phyloP scores from a whole-genome alignment of 2,329 filamentous ascomycete species.

The Cladophialophora bantiana region DNA sequence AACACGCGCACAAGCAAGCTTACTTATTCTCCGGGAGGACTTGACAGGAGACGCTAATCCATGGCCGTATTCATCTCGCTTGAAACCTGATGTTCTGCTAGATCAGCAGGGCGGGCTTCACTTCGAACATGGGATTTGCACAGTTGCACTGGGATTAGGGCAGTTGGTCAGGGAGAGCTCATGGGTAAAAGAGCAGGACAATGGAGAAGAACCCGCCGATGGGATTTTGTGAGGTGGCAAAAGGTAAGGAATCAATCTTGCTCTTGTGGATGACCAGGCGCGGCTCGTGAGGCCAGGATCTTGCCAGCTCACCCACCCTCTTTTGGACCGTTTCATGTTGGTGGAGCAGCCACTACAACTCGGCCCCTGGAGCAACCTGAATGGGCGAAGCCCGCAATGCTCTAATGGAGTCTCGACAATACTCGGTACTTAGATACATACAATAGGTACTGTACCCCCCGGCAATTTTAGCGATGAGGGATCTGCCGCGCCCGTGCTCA shows the following conservation, averaged over 20 bases:
- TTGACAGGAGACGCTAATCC: neutral
- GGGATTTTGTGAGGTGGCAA: neutral
- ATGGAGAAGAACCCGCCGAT: neutral
- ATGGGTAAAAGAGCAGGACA: neutral
- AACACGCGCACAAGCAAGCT: slow-evolving; percentile 1
- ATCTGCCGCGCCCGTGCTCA: slow-evolving; percentile 20
- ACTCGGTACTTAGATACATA: no score
- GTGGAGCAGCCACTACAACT: slow-evolving; percentile 10
- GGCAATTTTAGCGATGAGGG: slow-evolving; percentile 24
- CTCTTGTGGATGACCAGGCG: neutral
- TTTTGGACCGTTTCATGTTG: slow-evolving; percentile 12
- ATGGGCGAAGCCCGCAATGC: slow-evolving; percentile 9
- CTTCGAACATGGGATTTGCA: neutral
- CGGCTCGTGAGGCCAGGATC: slow-evolving; percentile 13
- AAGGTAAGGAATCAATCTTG: neutral
- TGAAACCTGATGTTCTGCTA: neutral
- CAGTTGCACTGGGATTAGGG: neutral
- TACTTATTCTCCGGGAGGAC: slow-evolving; percentile 10
- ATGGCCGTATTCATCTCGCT: slow-evolving; percentile 12
- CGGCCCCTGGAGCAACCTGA: slow-evolving; percentile 1
- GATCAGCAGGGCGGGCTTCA: neutral
- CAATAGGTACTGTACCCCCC: neutral
- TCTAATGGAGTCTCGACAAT: no score
- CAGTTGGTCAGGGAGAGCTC: neutral
- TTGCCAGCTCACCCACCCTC: slow-evolving; percentile 14